Conservation (phyloP, 805 yeast species). For the Ogataea trehalophila region DNA sequence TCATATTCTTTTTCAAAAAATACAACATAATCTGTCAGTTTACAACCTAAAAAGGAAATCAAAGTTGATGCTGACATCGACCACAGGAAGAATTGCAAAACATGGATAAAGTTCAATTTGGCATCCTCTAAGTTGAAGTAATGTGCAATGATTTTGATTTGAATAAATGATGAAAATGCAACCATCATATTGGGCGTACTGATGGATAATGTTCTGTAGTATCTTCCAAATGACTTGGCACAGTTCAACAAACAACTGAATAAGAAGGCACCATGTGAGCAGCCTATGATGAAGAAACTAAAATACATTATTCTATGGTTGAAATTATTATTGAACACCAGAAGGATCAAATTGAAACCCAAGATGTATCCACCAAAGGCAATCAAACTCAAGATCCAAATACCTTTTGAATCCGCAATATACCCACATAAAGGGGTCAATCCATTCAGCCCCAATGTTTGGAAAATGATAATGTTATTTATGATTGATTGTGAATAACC, state of each 20-base stretch:
- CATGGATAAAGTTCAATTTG: slow-evolving; percentile 14
- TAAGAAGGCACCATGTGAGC: slow-evolving; percentile 65
- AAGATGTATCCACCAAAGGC: slow-evolving; percentile 60
- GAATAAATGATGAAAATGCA: slow-evolving; percentile 29
- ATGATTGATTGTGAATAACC: slow-evolving; percentile 58
- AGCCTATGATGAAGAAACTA: slow-evolving; percentile 58
- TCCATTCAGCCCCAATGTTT: slow-evolving; percentile 77
- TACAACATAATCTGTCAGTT: slow-evolving; percentile 24
- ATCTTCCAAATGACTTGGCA: slow-evolving; percentile 67
- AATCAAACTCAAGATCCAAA: slow-evolving; percentile 60
- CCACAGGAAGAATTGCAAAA: slow-evolving; percentile 19
- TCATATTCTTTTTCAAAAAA: slow-evolving; percentile 21
- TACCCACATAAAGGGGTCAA: slow-evolving; percentile 79
- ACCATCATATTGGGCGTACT: slow-evolving; percentile 63
- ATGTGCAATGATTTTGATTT: slow-evolving; percentile 21
- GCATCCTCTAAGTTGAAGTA: slow-evolving; percentile 17
- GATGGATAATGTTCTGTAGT: slow-evolving; percentile 70
- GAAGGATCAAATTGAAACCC: slow-evolving; percentile 51
- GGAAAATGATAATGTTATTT: slow-evolving; percentile 69
- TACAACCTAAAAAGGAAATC: slow-evolving; percentile 26
- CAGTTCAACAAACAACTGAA: slow-evolving; percentile 70
- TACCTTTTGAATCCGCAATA: slow-evolving; percentile 77
- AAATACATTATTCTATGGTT: slow-evolving; percentile 36
- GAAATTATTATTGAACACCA: slow-evolving; percentile 29
- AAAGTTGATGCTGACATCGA: slow-evolving; percentile 14